Percentiles rank a stretch among this genome's conserved stretches.
Conservation (phyloP, 2,329 filamentous ascomycete species). For the Pseudogymnoascus sp. region DNA sequence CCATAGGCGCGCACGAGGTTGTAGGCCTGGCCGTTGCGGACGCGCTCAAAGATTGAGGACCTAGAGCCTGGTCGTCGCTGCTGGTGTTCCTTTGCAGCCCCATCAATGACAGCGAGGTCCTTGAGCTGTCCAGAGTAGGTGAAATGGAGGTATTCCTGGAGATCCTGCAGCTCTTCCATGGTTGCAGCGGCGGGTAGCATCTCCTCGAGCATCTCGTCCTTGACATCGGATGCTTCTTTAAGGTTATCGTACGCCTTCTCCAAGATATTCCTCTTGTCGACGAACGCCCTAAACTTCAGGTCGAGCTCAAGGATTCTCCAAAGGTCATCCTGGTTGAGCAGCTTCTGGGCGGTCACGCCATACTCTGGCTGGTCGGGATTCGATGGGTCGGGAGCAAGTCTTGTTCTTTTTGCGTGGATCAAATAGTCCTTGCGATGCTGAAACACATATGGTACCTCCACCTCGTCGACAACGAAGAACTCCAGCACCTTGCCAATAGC, state of each 20-base stretch:
- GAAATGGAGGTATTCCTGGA: slow-evolving; percentile 95
- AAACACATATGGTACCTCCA: slow-evolving; percentile 95
- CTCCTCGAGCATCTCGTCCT: slow-evolving; percentile 70
- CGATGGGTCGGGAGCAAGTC: slow-evolving; percentile 47
- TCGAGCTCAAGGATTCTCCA: slow-evolving; percentile 95
- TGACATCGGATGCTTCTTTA: slow-evolving; percentile 49
- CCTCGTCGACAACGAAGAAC: slow-evolving; percentile 89
- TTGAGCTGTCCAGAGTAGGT: slow-evolving; percentile 79
- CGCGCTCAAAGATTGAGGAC: slow-evolving; percentile 71
- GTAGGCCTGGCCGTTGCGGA: slow-evolving; percentile 72
- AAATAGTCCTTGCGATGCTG: slow-evolving; percentile 97
- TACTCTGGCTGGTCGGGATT: slow-evolving; percentile 66
- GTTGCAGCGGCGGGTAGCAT: slow-evolving; percentile 72
- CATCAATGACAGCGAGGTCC: slow-evolving; percentile 60
- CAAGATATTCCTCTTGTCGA: slow-evolving; percentile 84
- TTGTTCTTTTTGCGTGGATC: slow-evolving; percentile 72
- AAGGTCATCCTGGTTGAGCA: slow-evolving; percentile 84
- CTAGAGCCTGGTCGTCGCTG: slow-evolving; percentile 70
- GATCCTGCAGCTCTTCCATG: slow-evolving; percentile 91
- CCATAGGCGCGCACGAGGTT: slow-evolving; percentile 82
- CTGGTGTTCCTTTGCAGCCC: slow-evolving; percentile 54
- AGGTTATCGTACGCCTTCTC: slow-evolving; percentile 71
- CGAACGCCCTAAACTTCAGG: slow-evolving; percentile 85
- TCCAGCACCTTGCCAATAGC: slow-evolving; percentile 88
- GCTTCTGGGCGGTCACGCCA: slow-evolving; percentile 71